These are phyloP conservation scores for Cryptococcus sp. DNA, from an alignment of 1,284 basidiomycete species.

Conservation along the genomic window DNA sequence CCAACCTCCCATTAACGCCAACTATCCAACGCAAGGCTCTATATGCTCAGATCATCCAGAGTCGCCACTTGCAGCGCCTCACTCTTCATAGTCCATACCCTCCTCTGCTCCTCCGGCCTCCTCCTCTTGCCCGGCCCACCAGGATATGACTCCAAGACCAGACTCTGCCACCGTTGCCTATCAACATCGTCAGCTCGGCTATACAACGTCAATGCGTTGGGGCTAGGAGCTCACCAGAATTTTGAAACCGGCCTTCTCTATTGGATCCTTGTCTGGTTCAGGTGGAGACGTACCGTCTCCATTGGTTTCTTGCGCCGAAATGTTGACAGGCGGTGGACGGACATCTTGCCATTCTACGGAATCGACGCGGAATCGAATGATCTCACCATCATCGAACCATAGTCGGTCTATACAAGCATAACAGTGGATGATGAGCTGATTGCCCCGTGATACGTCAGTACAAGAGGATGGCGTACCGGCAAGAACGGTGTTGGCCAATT, in stretches of 20 bases:
- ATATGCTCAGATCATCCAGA: background rate
- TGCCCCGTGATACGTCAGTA: background rate
- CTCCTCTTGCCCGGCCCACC: constrained; percentile 57
- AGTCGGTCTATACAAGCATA: constrained; percentile 61
- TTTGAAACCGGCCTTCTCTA: constrained; percentile 66
- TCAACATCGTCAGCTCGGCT: background rate
- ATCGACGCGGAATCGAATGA: constrained; percentile 85
- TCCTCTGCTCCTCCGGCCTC: constrained; percentile 23
- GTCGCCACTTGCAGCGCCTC: too few relatives aligned
- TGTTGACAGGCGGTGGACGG: constrained; percentile 70
- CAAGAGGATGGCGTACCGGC: constrained; percentile 18
- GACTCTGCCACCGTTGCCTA: constrained; percentile 88
- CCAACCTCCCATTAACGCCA: too few relatives aligned
- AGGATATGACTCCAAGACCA: constrained; percentile 68
- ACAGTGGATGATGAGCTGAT: background rate
- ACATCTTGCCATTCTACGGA: constrained; percentile 86
- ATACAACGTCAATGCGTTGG: background rate
- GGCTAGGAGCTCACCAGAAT: constrained; percentile 63
- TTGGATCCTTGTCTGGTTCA: constrained; percentile 66
- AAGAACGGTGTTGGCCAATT: constrained; percentile 60
- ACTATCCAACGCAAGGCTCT: too few relatives aligned
- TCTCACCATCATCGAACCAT: constrained; percentile 81
- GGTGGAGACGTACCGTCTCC: constrained; percentile 53
- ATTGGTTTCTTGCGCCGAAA: constrained; percentile 24
- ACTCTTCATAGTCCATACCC: background rate